A percentile compares a stretch with the other conserved stretches of the same genome.
Conservation (phyloP, 1,284 basidiomycete genomes). For the Puccinia horiana region DNA sequence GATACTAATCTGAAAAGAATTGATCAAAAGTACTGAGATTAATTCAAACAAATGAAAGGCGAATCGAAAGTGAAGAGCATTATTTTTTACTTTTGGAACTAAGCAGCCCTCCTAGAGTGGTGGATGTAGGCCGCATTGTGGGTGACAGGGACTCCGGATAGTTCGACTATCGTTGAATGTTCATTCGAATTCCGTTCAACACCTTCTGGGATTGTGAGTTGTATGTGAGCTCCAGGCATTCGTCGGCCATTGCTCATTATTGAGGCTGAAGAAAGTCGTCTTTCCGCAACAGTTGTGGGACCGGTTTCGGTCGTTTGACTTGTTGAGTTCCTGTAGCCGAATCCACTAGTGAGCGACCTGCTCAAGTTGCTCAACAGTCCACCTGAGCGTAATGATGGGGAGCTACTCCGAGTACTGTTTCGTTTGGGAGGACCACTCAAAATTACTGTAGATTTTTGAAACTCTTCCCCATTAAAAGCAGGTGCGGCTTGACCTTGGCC, state of each 20-base stretch:
- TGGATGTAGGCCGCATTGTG: background rate
- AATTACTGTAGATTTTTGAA: slow-evolving; percentile 41
- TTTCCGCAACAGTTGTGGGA: background rate
- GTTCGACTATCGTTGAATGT: background rate
- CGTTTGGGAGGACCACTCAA: slow-evolving; percentile 36
- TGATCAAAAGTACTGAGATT: background rate
- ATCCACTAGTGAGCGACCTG: slow-evolving; percentile 2
- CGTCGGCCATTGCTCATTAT: background rate
- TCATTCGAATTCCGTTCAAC: background rate
- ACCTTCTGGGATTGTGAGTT: background rate
- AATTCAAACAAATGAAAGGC: background rate
- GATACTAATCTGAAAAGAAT: background rate
- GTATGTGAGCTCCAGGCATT: background rate
- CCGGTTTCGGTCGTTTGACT: background rate
- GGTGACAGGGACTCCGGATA: background rate
- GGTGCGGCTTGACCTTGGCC: slow-evolving; percentile 49
- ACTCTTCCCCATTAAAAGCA: slow-evolving; percentile 49
- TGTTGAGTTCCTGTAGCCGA: background rate
- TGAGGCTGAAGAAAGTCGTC: background rate
- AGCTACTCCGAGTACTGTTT: slow-evolving; percentile 4
- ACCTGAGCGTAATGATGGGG: background rate
- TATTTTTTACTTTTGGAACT: background rate
- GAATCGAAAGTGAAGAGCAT: background rate
- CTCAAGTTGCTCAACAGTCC: slow-evolving; percentile 16
- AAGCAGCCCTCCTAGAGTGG: background rate